These are phyloP conservation scores for Pugionium cornutum DNA, from an alignment of 345 rosid species.

Conservation along the genomic window DNA sequence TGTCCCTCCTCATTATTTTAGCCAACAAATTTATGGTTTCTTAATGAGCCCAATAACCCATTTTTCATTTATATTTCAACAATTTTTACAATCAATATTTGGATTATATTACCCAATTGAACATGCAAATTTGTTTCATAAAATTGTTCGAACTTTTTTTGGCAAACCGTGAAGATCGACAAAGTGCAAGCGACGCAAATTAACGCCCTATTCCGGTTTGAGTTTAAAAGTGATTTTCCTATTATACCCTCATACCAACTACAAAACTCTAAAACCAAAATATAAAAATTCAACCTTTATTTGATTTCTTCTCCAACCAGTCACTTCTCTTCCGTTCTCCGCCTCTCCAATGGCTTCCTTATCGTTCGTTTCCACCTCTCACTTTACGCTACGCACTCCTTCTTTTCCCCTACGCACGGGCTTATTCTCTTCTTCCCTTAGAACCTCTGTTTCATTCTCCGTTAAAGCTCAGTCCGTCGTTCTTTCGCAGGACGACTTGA, in stretches of 20 bases:
- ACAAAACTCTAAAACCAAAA: constrained; percentile 24
- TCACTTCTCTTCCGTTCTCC: constrained; percentile 14
- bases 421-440: neutral
- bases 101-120: too few species aligned
- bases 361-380: constrained; percentile 51
- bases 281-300: constrained; percentile 17
- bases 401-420: constrained; percentile 36
- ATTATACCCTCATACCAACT: constrained; percentile 24
- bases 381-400: constrained; percentile 39
- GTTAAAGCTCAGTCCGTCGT: constrained; percentile 69
- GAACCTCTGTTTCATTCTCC: constrained; percentile 45
- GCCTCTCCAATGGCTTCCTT: constrained; percentile 52
- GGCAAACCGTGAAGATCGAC: too few species aligned
- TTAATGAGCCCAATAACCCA: too few species aligned
- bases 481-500: constrained; percentile 87
- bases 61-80: too few species aligned
- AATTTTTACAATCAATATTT: too few species aligned
- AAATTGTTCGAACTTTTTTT: too few species aligned
- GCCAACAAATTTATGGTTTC: too few species aligned
- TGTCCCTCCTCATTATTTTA: too few species aligned
- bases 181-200: too few species aligned
- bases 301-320: neutral
- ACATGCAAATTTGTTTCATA: too few species aligned
- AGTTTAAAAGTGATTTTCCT: neutral
- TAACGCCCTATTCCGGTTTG: too few species aligned